Evolutionary conservation across 441 rosid genomes (phyloP).

Genomic region (Capsella rubella): DNA sequence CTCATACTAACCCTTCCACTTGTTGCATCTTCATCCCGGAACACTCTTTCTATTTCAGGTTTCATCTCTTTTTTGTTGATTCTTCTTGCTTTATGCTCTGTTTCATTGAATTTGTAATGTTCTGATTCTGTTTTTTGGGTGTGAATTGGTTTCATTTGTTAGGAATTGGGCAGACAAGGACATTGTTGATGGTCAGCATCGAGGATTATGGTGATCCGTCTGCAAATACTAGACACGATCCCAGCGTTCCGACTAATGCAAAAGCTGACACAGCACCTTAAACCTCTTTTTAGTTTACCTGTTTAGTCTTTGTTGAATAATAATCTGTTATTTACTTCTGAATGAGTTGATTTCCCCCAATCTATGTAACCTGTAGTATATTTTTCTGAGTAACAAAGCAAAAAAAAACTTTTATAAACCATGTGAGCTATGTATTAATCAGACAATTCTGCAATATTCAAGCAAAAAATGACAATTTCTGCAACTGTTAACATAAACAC

Average conservation of each 20-base stretch:
- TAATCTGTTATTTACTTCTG: not conserved
- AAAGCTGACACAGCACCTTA: slow-evolving; percentile 33
- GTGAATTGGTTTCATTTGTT: slow-evolving; percentile 17
- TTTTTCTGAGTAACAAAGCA: slow-evolving; percentile 7
- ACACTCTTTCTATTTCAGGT: slow-evolving; percentile 37
- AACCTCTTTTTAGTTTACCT: slow-evolving; percentile 1
- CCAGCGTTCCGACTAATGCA: slow-evolving; percentile 33
- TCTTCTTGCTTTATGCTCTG: not conserved
- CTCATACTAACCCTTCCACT: slow-evolving; percentile 28
- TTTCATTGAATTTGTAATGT: not conserved
- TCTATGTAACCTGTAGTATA: slow-evolving; percentile 6
- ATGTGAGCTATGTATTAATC: slow-evolving; percentile 9
- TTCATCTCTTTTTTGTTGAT: not conserved
- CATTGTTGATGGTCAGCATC: slow-evolving; percentile 22
- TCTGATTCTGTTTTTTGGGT: not conserved
- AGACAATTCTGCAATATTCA: slow-evolving; percentile 3
- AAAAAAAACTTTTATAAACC: not conserved
- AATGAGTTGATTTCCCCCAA: not conserved
- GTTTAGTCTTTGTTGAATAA: slow-evolving; percentile 7
- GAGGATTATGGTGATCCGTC: slow-evolving; percentile 45
- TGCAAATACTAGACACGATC: slow-evolving; percentile 44
- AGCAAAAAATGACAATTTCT: slow-evolving; percentile 8
- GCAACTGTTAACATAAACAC: slow-evolving; percentile 14
- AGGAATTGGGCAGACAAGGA: slow-evolving; percentile 21
- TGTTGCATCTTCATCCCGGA: slow-evolving; percentile 38